Conservation (phyloP, 2,329 filamentous ascomycete species). For the Rhynchosporium agropyri region DNA sequence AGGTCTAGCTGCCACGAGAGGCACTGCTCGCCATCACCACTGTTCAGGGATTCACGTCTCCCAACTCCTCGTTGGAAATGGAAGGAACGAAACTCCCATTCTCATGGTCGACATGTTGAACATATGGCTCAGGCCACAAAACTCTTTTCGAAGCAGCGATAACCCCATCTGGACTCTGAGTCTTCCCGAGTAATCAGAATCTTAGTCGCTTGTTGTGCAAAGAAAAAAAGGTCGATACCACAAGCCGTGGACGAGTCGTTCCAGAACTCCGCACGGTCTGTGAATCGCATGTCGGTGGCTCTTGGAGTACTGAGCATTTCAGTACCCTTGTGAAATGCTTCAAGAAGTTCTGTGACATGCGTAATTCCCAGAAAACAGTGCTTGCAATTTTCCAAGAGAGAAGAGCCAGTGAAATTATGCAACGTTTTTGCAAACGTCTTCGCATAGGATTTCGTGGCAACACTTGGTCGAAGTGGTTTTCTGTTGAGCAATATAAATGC, state of each 20-base stretch:
- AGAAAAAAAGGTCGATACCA: constrained; percentile 33
- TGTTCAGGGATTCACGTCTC: background rate
- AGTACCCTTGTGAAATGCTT: constrained; percentile 25
- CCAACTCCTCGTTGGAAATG: background rate
- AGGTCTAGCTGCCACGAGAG: background rate
- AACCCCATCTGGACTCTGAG: constrained; percentile 26
- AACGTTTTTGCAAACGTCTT: constrained; percentile 24
- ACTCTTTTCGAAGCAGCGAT: constrained; percentile 25
- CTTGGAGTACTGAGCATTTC: constrained; percentile 22
- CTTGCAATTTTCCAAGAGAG: constrained; percentile 26
- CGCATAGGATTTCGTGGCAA: constrained; percentile 21
- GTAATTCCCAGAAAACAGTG: constrained; percentile 31
- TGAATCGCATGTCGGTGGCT: constrained; percentile 29
- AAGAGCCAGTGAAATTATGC: constrained; percentile 27
- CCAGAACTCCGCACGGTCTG: constrained; percentile 34
- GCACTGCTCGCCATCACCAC: background rate
- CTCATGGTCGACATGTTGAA: constrained; percentile 5
- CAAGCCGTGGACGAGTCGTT: constrained; percentile 30
- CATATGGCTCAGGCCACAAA: constrained; percentile 31
- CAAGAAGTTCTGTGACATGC: constrained; percentile 26
- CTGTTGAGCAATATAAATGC: constrained; percentile 25
- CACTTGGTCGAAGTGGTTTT: constrained; percentile 26
- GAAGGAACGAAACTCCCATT: background rate
- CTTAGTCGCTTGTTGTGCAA: constrained; percentile 31
- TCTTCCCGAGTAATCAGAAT: constrained; percentile 29